Conservation (phyloP, 106 monocot genomes). For the Dioscorea zingiberensis region DNA sequence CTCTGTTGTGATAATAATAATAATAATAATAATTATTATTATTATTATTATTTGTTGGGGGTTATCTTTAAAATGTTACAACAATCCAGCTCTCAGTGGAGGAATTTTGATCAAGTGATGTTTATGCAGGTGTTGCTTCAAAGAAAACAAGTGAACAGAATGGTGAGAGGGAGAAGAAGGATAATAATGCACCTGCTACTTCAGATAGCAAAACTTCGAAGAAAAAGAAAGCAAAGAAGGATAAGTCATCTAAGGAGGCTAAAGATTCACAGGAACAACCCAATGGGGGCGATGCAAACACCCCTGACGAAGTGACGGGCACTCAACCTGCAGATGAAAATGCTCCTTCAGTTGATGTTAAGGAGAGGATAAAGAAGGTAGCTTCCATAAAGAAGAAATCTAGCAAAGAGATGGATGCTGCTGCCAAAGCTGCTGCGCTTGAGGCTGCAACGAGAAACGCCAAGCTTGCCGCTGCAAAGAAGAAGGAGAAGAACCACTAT, state of each 20-base stretch:
- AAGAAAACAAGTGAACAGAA: constrained; percentile 30
- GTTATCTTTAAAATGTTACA: no score
- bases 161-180: constrained; percentile 17
- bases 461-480: constrained; percentile 60
- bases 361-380: constrained; percentile 61
- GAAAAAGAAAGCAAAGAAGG: constrained; percentile 68
- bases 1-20: no score
- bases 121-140: background rate
- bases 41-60: no score
- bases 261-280: constrained; percentile 31
- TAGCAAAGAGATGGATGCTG: constrained; percentile 48
- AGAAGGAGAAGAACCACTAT: constrained; percentile 81
- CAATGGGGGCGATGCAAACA: constrained; percentile 5
- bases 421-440: constrained; percentile 43
- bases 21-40: no score
- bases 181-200: constrained; percentile 20
- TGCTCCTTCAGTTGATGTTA: constrained; percentile 33
- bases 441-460: constrained; percentile 70
- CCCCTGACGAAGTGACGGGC: constrained; percentile 9
- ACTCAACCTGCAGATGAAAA: constrained; percentile 24
- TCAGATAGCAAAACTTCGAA: constrained; percentile 52
- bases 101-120: background rate
- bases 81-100: no score
- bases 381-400: constrained; percentile 59
- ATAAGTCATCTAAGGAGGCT: constrained; percentile 36